These are phyloP conservation scores for Phytophthora pseudosyringae DNA, from an alignment of 352 stramenopile species.

Conservation along the genomic window DNA sequence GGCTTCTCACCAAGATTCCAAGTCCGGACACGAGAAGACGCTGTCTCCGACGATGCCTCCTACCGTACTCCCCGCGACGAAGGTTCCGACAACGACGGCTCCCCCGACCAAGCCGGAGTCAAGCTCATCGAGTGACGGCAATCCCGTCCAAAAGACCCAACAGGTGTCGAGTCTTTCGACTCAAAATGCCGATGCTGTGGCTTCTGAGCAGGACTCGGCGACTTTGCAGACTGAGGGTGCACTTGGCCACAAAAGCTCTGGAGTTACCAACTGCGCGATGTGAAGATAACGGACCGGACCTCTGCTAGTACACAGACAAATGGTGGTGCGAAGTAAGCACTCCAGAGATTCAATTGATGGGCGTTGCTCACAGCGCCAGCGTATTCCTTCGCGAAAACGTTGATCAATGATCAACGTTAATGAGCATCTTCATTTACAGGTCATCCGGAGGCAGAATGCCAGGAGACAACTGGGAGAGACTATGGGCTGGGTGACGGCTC, in stretches of 20 bases:
- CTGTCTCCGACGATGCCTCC: slow-evolving; percentile 14
- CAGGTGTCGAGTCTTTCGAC: slow-evolving; percentile 4
- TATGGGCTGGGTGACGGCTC: slow-evolving; percentile 3
- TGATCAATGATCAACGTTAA: too few relatives aligned
- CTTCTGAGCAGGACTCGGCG: slow-evolving; percentile 6
- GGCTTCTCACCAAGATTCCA: slow-evolving; percentile 1
- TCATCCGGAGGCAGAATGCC: background rate
- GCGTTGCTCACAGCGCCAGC: background rate
- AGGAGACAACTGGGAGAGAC: slow-evolving; percentile 9
- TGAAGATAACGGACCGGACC: background rate
- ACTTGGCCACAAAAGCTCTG: background rate
- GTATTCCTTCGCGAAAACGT: background rate
- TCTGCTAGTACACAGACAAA: background rate
- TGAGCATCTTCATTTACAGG: slow-evolving; percentile 1
- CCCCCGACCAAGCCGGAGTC: slow-evolving; percentile 4
- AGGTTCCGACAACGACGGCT: background rate
- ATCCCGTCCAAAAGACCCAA: background rate
- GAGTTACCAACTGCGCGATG: slow-evolving; percentile 16
- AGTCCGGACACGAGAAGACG: background rate
- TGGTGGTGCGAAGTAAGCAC: slow-evolving; percentile 1
- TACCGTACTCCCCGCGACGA: slow-evolving; percentile 9
- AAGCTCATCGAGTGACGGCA: background rate
- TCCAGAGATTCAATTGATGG: slow-evolving; percentile 6
- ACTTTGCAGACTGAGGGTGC: background rate
- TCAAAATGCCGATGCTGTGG: background rate